Conservation (phyloP, 306 rosid species). For the Dalbergia oliveri region DNA sequence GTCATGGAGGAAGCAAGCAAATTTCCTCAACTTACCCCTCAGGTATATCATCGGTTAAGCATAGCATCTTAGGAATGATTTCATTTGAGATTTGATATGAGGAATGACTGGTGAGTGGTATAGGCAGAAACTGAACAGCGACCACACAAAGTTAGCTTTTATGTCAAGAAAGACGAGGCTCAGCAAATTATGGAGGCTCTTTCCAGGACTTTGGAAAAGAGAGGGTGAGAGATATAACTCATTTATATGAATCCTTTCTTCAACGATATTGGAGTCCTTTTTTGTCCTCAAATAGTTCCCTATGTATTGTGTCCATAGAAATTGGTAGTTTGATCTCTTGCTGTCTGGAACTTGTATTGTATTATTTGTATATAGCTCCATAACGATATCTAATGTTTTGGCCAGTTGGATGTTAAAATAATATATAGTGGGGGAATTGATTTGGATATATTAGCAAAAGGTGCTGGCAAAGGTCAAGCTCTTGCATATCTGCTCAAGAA, state of each 20-base stretch:
- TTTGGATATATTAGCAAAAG: slow-evolving; percentile 77
- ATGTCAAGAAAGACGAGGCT: slow-evolving; percentile 69
- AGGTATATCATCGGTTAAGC: slow-evolving; percentile 54
- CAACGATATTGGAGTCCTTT: slow-evolving; percentile 17
- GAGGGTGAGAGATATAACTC: slow-evolving; percentile 57
- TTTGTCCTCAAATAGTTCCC: neutral
- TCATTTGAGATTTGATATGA: slow-evolving; percentile 16
- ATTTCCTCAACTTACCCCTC: slow-evolving; percentile 73
- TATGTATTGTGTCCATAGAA: neutral
- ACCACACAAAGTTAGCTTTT: slow-evolving; percentile 90
- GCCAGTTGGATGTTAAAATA: slow-evolving; percentile 82
- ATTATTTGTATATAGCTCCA: neutral
- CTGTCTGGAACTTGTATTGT: no score
- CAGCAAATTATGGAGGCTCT: slow-evolving; percentile 55
- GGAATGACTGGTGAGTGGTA: slow-evolving; percentile 38
- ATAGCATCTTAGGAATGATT: neutral
- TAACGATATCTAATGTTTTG: neutral
- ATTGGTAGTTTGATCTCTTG: neutral
- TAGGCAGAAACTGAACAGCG: slow-evolving; percentile 81
- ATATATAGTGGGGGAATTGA: slow-evolving; percentile 80
- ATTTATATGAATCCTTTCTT: neutral
- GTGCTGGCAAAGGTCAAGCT: slow-evolving; percentile 84
- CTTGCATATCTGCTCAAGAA: slow-evolving; percentile 72
- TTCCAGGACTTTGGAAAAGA: slow-evolving; percentile 60
- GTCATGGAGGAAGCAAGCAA: slow-evolving; percentile 75